phyloP scores from a whole-genome alignment of 1,139 yeast species.

The Tardiomyces digboiensis region DNA sequence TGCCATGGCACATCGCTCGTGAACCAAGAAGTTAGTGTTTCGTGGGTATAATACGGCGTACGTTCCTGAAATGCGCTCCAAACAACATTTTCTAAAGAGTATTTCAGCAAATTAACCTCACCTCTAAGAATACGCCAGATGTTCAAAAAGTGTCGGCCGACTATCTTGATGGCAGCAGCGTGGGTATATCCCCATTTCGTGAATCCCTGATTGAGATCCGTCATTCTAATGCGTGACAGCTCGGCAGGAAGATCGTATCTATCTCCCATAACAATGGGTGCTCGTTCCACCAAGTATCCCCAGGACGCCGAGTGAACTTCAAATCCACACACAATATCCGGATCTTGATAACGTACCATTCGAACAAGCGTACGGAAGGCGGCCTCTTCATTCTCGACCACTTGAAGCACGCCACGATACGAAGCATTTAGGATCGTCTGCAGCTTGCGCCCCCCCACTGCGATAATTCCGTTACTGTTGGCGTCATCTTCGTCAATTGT shows the following conservation, averaged over 20 bases:
- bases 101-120: constrained; percentile 54
- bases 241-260: constrained; percentile 44
- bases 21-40: constrained; percentile 46
- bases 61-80: constrained; percentile 57
- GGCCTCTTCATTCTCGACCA: constrained; percentile 41
- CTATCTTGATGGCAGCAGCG: constrained; percentile 55
- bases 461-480: constrained; percentile 13
- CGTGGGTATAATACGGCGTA: constrained; percentile 50
- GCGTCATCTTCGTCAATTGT: constrained; percentile 8
- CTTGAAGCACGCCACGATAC: neutral
- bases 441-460: constrained; percentile 8
- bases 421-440: neutral
- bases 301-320: constrained; percentile 77
- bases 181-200: constrained; percentile 82
- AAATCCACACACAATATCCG: constrained; percentile 81
- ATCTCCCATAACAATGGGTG: constrained; percentile 18
- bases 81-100: constrained; percentile 69
- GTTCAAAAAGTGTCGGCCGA: constrained; percentile 78
- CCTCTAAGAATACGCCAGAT: constrained; percentile 70
- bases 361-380: constrained; percentile 47
- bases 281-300: constrained; percentile 80
- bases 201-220: constrained; percentile 35
- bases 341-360: constrained; percentile 59
- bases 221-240: constrained; percentile 33
- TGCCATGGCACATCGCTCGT: constrained; percentile 10